Evolutionary conservation across 1,284 basidiomycete species (phyloP), one percentile per base, ranked within the genome.

Genomic region (Heterobasidion occidentale): DNA sequence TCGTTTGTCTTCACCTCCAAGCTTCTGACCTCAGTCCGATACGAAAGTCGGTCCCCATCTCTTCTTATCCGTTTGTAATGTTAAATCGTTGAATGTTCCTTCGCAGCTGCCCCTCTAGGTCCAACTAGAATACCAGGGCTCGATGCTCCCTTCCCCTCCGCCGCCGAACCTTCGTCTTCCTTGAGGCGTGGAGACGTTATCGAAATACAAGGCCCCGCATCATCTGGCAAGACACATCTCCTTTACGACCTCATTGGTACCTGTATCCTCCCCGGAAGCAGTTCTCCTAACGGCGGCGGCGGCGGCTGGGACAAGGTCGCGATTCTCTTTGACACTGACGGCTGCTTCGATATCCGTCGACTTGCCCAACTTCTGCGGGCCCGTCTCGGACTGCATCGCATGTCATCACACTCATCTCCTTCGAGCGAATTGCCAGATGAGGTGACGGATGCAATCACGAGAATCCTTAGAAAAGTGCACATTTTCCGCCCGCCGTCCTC

Each of bases 151-250:
- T 38, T 57, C 42, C 53, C 57, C 46, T 48, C n/a, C 19, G 27
- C 46, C 11, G 15, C 19, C 19, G 11, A 11, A 4, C 3, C 27
- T 11, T 48, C 27, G 15, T 48, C 71, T 33, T 68, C 72, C 44
- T 68, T 80, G 36, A 68, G 70, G 45, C 70, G 71, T 20, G 83
- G 84, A 35, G 81, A 90, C 68, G 75, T 89, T 46, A 69, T 92
- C 62, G 86, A 90, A 68, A 75, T 93, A 44, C 86, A 90, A 68
- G 90, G 89, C 1, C 77, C 84, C 5, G 73, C 88, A 2, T 77
- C 77, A 19, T 82, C 83, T 15, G 90, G 88, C 42, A 93, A 92
- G 69, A 85, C 86, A 1, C 84, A 87, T 58, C 68, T 92, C 9
- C 68, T 90, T 27, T 86, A 87, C 65, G 77, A 81, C 64, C 68